Evolutionary conservation across 1,284 basidiomycete genomes (phyloP).

Genomic region (Trichosporon sp.): DNA sequence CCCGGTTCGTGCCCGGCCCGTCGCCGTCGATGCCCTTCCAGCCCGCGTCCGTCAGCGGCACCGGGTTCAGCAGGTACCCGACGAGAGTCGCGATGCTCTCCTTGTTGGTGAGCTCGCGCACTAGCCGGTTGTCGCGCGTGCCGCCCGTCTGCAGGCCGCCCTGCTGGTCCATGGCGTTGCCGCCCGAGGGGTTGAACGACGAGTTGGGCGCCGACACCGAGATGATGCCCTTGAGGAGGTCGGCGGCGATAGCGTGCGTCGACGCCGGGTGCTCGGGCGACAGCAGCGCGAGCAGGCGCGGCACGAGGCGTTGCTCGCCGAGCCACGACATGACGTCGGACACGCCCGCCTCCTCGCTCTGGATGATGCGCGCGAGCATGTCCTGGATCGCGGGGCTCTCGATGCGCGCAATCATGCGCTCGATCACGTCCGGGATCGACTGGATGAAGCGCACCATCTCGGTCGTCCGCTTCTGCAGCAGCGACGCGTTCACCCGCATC

Average conservation of each 20-base stretch:
- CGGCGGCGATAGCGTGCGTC: constrained; percentile 81
- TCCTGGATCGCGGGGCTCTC: constrained; percentile 89
- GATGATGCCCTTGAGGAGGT: constrained; percentile 91
- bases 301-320: constrained; percentile 76
- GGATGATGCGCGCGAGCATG: constrained; percentile 84
- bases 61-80: constrained; percentile 73
- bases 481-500: constrained; percentile 81
- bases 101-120: constrained; percentile 78
- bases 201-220: constrained; percentile 82
- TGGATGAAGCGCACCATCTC: constrained; percentile 95
- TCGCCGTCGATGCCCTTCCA: constrained; percentile 29
- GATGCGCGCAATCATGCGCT: constrained; percentile 78
- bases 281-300: constrained; percentile 73
- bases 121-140: constrained; percentile 65
- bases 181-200: constrained; percentile 54
- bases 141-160: constrained; percentile 26
- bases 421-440: constrained; percentile 73
- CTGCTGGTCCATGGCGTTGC: constrained; percentile 58
- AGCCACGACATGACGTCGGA: constrained; percentile 88
- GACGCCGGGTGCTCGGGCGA: constrained; percentile 73
- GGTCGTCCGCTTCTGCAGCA: constrained; percentile 79
- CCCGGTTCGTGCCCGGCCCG: constrained; percentile 18
- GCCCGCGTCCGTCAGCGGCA: constrained; percentile 48
- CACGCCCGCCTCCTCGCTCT: constrained; percentile 83
- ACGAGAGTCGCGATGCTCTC: constrained; percentile 69